Base-by-base conservation (phyloP, 371 early-diverging fungal species). In the Rhizopus stolonifer region DNA sequence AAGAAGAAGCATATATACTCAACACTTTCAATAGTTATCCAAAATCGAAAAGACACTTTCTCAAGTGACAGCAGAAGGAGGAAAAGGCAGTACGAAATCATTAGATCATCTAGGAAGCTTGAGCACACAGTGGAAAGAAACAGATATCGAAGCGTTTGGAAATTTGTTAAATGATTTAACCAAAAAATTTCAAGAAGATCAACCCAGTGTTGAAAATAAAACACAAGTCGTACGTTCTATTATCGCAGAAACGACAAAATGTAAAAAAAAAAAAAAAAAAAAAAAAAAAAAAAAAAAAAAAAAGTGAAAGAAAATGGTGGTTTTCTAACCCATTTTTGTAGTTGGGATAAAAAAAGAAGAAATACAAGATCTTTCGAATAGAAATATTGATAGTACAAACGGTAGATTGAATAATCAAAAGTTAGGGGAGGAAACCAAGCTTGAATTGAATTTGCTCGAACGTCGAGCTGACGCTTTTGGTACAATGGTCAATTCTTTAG, bases 271-370 rank as follows among this genome's bases (percentile, higher is more conserved):
- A 15, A 10, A n/a, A n/a, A n/a, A n/a, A n/a, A n/a, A n/a, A n/a
- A n/a, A n/a, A n/a, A n/a, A n/a, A n/a, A n/a, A n/a, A n/a, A n/a
- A n/a, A n/a, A n/a, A n/a, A n/a, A n/a, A n/a, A n/a, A n/a, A n/a
- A n/a, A n/a, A n/a, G n/a, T n/a, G n/a, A n/a, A n/a, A n/a, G n/a
- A n/a, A n/a, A n/a, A n/a, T n/a, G n/a, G n/a, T n/a, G n/a, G n/a
- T n/a, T n/a, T n/a, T n/a, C n/a, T n/a, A n/a, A n/a, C n/a, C n/a
- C n/a, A n/a, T n/a, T n/a, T n/a, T n/a, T 18, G 26, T 51, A 63
- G 64, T 34, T 0, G 33, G 46, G 46, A 51, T 57, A 15, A 58
- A 58, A 21, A 54, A 51, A 33, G 55, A 50, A 19, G 54, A 63
- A 18, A 54, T 58, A 4, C 18, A 42, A 50, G 17, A 26, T 25